Base-by-base conservation (phyloP, 176 grass and related monocot species). In the Aechmea fasciata region DNA sequence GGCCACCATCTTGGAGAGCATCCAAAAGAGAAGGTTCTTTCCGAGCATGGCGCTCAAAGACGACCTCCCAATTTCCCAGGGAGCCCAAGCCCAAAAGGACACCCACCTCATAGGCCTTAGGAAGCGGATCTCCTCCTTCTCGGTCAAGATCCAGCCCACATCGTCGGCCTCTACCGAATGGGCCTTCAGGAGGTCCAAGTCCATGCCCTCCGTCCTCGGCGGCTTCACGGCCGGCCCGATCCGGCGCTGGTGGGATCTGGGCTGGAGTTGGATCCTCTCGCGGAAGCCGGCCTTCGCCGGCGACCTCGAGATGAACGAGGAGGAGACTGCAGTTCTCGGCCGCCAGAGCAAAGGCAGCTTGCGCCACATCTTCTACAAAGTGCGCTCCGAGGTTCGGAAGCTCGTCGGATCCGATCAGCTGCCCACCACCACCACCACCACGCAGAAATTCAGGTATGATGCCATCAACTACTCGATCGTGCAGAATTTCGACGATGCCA, bases 231-330 rank as follows among this genome's bases (percentile, higher is more conserved):
- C 61, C 17, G 83, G 74, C 1, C 78, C 80, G 2, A 48, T 94
- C 11, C 62, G 76, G 80, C 52, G 77, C 11, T 99, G 95, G 87
- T 93, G 89, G 87, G 82, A 77, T 57, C 81, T 81, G 84, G 83
- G 92, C 53, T 48, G 91, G 18, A 85, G 84, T 49, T 99, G 95
- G 95, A 61, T 99, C 19, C 69, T 99, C 15, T 82, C 85, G 63
- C 81, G 72, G 76, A 93, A 87, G 67, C 84, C 87, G 6, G 71
- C 67, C 13, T 85, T 99, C 74, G 78, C 83, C 51, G 57, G 65
- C 51, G 95, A 99, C 79, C 83, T 99, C 13, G 95, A 99, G 80
- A 88, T 99, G 95, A 99, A 94, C 87, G 90, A 91, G 73, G 94
- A 93, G 82, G 95, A 99, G 82, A 85, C 67, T 24, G 82, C 87